Percentiles rank a stretch among this genome's conserved stretches.
Conservation (phyloP, 768 basidiomycete genomes). For the Phylloporus sp. region DNA sequence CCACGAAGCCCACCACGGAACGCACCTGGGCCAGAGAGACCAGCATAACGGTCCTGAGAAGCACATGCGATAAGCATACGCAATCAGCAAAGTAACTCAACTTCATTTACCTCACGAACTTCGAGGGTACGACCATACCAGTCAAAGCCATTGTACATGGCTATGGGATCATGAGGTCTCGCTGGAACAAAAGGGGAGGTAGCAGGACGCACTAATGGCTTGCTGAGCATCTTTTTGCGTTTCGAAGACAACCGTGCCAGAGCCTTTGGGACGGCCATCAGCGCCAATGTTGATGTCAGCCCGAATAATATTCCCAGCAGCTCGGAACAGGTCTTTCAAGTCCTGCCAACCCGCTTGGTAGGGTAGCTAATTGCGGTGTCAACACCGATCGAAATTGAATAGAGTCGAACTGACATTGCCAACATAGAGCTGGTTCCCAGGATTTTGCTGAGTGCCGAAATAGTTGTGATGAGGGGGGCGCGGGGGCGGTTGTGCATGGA, state of each 20-base stretch:
- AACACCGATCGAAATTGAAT: background rate
- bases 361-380: constrained; percentile 55
- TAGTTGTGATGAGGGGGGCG: constrained; percentile 78
- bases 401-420: constrained; percentile 63
- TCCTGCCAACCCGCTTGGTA: constrained; percentile 99
- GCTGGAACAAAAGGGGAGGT: background rate
- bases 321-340: constrained; percentile 93
- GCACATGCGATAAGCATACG: background rate
- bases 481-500: constrained; percentile 74
- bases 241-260: constrained; percentile 96
- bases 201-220: constrained; percentile 72
- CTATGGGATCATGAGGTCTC: constrained; percentile 37
- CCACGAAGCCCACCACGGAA: constrained; percentile 57
- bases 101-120: constrained; percentile 75
- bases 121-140: constrained; percentile 96
- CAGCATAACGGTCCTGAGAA: constrained; percentile 81
- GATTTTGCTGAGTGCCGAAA: constrained; percentile 50
- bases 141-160: constrained; percentile 95
- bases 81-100: background rate
- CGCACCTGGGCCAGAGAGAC: constrained; percentile 62
- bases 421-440: constrained; percentile 91
- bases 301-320: constrained; percentile 90
- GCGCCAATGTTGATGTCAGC: constrained; percentile 93
- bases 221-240: constrained; percentile 85
- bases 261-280: constrained; percentile 92